Evolutionary conservation across 352 stramenopile species (phyloP).

Genomic region (Pythium oligandrum): DNA sequence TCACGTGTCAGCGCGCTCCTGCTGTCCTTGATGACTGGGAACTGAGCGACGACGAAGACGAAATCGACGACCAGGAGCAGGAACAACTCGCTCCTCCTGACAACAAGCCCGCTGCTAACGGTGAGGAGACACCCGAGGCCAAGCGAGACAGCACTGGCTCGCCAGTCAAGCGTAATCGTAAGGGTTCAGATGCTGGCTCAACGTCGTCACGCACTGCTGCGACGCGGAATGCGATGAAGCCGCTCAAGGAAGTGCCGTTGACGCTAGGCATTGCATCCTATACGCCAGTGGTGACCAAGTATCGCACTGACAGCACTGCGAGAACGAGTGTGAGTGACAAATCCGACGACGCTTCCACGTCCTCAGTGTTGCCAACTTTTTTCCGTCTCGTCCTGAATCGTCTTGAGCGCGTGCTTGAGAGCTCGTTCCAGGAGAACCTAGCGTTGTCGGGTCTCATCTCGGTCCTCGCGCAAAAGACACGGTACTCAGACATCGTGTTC

Average conservation of each 20-base stretch:
- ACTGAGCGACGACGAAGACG: slow-evolving; percentile 44
- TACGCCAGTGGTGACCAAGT: slow-evolving; percentile 33
- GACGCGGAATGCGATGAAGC: slow-evolving; percentile 62
- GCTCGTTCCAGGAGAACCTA: slow-evolving; percentile 81
- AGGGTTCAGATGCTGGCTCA: slow-evolving; percentile 5
- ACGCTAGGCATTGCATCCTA: slow-evolving; percentile 67
- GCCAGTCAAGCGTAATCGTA: slow-evolving; percentile 2
- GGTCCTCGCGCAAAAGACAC: slow-evolving; percentile 57
- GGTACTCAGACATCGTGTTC: slow-evolving; percentile 47
- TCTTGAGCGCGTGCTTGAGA: slow-evolving; percentile 70
- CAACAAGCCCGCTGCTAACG: no score
- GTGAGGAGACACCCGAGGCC: no score
- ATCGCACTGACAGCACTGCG: background rate
- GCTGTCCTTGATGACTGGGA: slow-evolving; percentile 42
- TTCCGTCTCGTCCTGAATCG: slow-evolving; percentile 72
- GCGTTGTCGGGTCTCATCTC: slow-evolving; percentile 75
- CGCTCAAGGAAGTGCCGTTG: slow-evolving; percentile 57
- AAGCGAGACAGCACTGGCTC: no score
- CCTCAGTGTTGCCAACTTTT: slow-evolving; percentile 36
- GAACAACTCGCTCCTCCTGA: no score
- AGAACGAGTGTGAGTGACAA: background rate
- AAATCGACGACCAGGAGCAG: slow-evolving; percentile 13
- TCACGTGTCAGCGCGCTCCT: slow-evolving; percentile 59
- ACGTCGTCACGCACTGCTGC: slow-evolving; percentile 45
- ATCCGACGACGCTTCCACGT: background rate